These are phyloP conservation scores for Oenanthe sinensis DNA, from an alignment of 129 eudicot genomes.

Conservation along the genomic window DNA sequence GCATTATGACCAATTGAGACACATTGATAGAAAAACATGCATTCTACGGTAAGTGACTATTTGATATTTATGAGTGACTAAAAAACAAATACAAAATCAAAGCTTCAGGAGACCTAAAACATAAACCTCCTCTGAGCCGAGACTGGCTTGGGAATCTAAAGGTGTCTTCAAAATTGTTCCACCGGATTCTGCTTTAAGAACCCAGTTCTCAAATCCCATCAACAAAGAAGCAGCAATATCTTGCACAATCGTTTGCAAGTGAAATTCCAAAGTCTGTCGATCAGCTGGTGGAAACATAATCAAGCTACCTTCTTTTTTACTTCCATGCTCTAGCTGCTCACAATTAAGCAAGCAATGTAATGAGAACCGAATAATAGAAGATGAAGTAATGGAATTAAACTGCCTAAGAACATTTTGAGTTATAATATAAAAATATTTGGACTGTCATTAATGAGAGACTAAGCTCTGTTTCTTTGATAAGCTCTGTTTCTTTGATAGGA, in stretches of 20 bases:
- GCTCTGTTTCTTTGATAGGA: not conserved
- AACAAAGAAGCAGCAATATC: constrained; percentile 94
- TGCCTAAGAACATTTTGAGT: not conserved
- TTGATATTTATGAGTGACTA: constrained; percentile 6
- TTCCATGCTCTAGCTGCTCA: constrained; percentile 67
- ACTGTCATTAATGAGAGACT: not conserved
- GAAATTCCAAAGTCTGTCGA: constrained; percentile 79
- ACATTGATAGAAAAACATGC: not conserved
- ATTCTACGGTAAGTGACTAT: not conserved
- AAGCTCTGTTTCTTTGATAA: not conserved
- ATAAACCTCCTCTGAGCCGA: constrained; percentile 99
- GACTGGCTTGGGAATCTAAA: constrained; percentile 99
- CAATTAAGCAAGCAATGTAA: not conserved
- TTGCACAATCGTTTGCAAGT: constrained; percentile 94
- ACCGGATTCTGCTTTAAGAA: constrained; percentile 92
- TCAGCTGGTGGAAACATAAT: constrained; percentile 93
- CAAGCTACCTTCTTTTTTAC: constrained; percentile 54
- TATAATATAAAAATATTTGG: not conserved
- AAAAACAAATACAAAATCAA: constrained; percentile 20
- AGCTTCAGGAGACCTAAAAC: constrained; percentile 83
- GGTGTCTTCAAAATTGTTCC: constrained; percentile 98
- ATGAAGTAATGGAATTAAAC: not conserved
- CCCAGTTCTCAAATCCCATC: constrained; percentile 96
- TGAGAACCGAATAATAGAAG: not conserved
- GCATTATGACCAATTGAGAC: not conserved